Evolutionary conservation across 371 early-diverging fungal genomes (phyloP), one percentile per base, ranked within the genome.

Genomic region (Sporodiniella umbellata): DNA sequence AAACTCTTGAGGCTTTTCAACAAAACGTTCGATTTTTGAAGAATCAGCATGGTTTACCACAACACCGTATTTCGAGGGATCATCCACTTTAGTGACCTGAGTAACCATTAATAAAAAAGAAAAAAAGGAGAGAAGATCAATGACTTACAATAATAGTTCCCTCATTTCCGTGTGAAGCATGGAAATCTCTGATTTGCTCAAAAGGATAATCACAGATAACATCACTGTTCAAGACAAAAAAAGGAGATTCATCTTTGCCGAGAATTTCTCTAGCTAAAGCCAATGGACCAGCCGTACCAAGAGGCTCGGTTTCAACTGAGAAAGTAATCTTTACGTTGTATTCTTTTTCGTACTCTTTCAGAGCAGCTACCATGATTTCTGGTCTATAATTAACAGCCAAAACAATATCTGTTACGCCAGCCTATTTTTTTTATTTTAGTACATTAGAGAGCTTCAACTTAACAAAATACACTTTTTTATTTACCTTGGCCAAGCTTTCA

Each of bases 201-300:
- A 99, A 96, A 31, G 99, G 99, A 77, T 92, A 99, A 46, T 95
- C 94, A 80, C 99, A 99, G 48, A 96, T 99, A 33, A 99, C 93
- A 81, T 99, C 99, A 59, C 93, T 92, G 83, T 99, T 99, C 42
- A 99, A 82, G 10, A 99, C 99, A 84, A 99, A 99, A 83, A 99
- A 99, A n/a, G 95, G 95, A 23, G 78, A 72, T 50, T 92, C 89
- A 69, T 94, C 94, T 69, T 92, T 93, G 54, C 83, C 88, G 17
- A 99, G 86, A 49, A 96, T 87, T 31, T 91, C 89, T 53, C 87
- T 79, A 28, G 99, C 99, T 31, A 99, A 84, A 39, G 96, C 97
- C 37, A 99, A 75, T 4, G 99, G 99, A 24, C 99, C 99, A 53
- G 98, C 99, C 0, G 76, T 99, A 44, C 99, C 99, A 14, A 99